Conservation (phyloP, 305 asterid species). For the Lippia alba region DNA sequence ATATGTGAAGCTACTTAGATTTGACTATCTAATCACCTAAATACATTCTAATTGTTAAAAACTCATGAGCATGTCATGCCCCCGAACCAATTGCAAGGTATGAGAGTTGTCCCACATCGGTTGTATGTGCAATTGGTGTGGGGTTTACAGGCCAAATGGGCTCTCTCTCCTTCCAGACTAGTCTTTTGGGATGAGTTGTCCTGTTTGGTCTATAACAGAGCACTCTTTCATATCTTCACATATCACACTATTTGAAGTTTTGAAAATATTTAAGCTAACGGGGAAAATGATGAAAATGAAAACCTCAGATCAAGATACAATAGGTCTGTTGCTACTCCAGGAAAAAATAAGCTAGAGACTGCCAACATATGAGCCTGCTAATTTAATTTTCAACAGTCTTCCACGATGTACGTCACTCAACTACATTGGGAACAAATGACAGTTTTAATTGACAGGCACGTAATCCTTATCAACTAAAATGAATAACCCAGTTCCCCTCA, state of each 20-base stretch:
- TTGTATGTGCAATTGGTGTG: too few species aligned
- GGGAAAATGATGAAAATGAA: not conserved
- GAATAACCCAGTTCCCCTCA: not conserved
- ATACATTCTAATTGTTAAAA: not conserved
- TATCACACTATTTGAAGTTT: conserved; percentile 1
- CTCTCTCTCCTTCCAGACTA: too few species aligned
- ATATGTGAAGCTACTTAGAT: too few species aligned
- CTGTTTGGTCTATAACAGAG: too few species aligned
- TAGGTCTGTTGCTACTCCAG: conserved; percentile 6
- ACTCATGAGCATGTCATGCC: too few species aligned
- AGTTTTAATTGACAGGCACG: conserved; percentile 16
- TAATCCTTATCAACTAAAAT: conserved; percentile 1
- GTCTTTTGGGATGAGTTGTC: too few species aligned
- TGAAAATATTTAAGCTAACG: conserved; percentile 20
- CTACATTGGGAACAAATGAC: not conserved
- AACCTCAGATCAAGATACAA: not conserved
- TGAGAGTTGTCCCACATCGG: too few species aligned
- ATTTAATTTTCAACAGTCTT: conserved; percentile 3
- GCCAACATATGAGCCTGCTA: not conserved
- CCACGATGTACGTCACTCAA: conserved; percentile 13
- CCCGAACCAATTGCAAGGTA: too few species aligned
- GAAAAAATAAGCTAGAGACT: not conserved
- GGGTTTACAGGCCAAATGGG: too few species aligned
- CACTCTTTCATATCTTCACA: not conserved
- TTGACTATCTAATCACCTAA: too few species aligned